Conservation (phyloP, 1,284 basidiomycete genomes). For the Melampsora larici-populina region DNA sequence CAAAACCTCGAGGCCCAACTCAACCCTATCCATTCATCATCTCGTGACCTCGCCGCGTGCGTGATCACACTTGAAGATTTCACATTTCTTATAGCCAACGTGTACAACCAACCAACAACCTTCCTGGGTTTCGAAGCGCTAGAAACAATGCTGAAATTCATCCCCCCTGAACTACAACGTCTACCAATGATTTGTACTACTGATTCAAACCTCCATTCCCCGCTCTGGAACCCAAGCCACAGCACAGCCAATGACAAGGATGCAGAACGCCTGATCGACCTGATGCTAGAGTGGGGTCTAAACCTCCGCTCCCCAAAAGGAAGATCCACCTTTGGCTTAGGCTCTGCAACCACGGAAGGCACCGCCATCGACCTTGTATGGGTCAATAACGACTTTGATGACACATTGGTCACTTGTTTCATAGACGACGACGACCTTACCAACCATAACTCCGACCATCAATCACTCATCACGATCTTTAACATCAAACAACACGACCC, state of each 20-base stretch:
- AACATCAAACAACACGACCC: background rate
- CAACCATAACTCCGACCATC: conserved; percentile 30
- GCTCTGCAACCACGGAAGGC: background rate
- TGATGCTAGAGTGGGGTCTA: background rate
- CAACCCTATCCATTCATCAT: background rate
- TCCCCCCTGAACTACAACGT: background rate
- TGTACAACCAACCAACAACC: no score
- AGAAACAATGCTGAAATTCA: background rate
- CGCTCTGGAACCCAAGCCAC: background rate
- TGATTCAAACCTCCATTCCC: background rate
- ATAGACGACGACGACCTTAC: background rate
- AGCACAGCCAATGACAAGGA: background rate
- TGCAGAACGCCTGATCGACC: background rate
- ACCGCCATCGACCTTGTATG: conserved; percentile 16
- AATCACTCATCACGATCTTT: conserved; percentile 13
- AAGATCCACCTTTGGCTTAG: background rate
- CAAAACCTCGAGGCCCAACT: background rate
- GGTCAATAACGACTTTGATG: background rate
- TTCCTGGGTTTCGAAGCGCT: background rate
- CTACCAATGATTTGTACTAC: background rate
- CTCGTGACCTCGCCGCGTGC: background rate
- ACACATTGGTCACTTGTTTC: background rate
- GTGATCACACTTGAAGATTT: background rate
- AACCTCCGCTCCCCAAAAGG: background rate
- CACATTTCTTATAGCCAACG: background rate